Conservation (phyloP, 2,329 filamentous ascomycete genomes). For the Hysterium pulicare region DNA sequence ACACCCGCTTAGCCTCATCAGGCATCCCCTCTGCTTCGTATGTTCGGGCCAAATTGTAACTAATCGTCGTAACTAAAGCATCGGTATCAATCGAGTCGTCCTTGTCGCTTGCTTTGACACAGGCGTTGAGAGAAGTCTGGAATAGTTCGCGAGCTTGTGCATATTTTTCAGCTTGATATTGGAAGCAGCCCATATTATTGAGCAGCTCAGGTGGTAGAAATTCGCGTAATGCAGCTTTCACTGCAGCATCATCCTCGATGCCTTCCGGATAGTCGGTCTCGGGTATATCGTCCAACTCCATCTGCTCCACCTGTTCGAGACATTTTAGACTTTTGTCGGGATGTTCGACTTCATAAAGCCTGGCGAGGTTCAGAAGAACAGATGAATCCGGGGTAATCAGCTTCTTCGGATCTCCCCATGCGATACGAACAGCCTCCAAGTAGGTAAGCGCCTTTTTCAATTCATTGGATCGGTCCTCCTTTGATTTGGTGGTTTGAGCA, state of each 20-base stretch:
- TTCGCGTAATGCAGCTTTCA: constrained; percentile 65
- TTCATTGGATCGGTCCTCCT: constrained; percentile 84
- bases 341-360: constrained; percentile 80
- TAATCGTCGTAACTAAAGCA: constrained; percentile 90
- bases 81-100: constrained; percentile 79
- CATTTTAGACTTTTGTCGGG: constrained; percentile 92
- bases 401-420: constrained; percentile 93
- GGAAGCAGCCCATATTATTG: constrained; percentile 97
- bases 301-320: constrained; percentile 84
- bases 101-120: constrained; percentile 73
- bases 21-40: constrained; percentile 81
- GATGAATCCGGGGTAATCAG: constrained; percentile 76
- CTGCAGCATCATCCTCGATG: constrained; percentile 41
- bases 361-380: constrained; percentile 85
- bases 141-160: constrained; percentile 81
- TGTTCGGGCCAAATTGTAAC: constrained; percentile 90
- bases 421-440: constrained; percentile 76
- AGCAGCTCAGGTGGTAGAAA: constrained; percentile 83
- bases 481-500: constrained; percentile 65
- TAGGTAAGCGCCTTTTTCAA: constrained; percentile 81
- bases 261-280: constrained; percentile 65
- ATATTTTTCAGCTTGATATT: constrained; percentile 82
- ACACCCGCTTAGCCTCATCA: constrained; percentile 83
- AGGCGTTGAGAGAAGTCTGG: constrained; percentile 85
- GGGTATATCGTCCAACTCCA: constrained; percentile 77